Percentiles rank a stretch among this genome's conserved stretches.
Conservation (phyloP, 2,329 filamentous ascomycete species). For the Calonectria henricotiae region DNA sequence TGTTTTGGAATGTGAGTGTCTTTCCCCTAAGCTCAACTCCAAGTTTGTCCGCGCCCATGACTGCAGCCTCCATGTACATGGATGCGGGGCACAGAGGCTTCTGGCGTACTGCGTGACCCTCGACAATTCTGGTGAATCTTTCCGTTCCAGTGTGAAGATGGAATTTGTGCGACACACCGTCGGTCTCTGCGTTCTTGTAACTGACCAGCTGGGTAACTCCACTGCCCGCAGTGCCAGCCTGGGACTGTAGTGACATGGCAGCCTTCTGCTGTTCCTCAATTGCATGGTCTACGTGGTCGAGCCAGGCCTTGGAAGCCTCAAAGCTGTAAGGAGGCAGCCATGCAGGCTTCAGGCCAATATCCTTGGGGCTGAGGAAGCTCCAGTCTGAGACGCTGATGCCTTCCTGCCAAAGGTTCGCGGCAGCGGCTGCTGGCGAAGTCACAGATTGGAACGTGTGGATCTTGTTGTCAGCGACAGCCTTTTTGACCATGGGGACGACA, state of each 20-base stretch:
- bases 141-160: conserved; percentile 33
- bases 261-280: conserved; percentile 31
- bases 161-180: conserved; percentile 36
- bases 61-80: conserved; percentile 46
- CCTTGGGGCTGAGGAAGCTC: conserved; percentile 40
- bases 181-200: conserved; percentile 26
- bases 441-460: conserved; percentile 37
- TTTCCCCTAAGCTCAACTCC: conserved; percentile 29
- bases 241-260: neutral
- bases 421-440: conserved; percentile 19
- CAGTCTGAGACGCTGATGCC: conserved; percentile 37
- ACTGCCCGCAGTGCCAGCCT: neutral
- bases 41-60: conserved; percentile 40
- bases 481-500: conserved; percentile 40
- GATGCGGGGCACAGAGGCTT: conserved; percentile 47
- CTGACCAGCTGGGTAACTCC: conserved; percentile 22
- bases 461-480: conserved; percentile 32
- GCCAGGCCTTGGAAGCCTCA: conserved; percentile 40
- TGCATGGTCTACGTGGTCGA: conserved; percentile 41
- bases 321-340: conserved; percentile 46
- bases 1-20: conserved; percentile 39
- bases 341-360: conserved; percentile 24
- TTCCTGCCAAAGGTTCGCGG: conserved; percentile 39
- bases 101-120: conserved; percentile 41
- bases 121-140: conserved; percentile 40